Evolutionary conservation across 805 yeast genomes (phyloP).

Genomic region (Zygotorulaspora danielsina): DNA sequence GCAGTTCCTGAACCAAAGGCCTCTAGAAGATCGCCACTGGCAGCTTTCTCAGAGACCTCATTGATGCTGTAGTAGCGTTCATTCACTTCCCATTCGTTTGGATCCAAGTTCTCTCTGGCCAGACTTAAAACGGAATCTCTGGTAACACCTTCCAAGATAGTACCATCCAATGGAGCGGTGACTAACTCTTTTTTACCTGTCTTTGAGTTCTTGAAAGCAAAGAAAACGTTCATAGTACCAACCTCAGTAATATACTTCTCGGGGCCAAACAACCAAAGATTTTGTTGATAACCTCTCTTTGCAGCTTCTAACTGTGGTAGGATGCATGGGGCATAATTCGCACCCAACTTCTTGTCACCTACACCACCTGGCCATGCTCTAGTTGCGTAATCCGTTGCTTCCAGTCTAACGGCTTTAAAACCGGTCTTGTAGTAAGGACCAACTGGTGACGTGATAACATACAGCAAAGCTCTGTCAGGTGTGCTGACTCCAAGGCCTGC

Average conservation of each 20-base stretch:
- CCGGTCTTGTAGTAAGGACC: conserved; percentile 96
- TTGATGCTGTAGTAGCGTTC: conserved; percentile 81
- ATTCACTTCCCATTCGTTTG: conserved; percentile 72
- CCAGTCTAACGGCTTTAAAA: conserved; percentile 89
- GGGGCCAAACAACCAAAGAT: conserved; percentile 93
- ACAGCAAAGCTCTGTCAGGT: conserved; percentile 78
- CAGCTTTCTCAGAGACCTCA: conserved; percentile 76
- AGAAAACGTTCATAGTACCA: conserved; percentile 95
- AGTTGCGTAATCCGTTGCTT: conserved; percentile 92
- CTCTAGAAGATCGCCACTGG: conserved; percentile 80
- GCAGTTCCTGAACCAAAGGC: conserved; percentile 98
- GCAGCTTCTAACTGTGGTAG: conserved; percentile 90
- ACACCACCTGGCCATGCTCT: conserved; percentile 99
- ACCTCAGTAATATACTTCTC: conserved; percentile 88
- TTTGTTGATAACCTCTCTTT: conserved; percentile 87
- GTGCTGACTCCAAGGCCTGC: conserved; percentile 81
- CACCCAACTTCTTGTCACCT: conserved; percentile 95
- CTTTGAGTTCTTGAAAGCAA: conserved; percentile 68
- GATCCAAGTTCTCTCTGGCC: conserved; percentile 69
- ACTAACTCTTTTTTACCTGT: conserved; percentile 86
- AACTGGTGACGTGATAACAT: conserved; percentile 89
- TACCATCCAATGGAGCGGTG: conserved; percentile 96
- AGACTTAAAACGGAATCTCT: conserved; percentile 80
- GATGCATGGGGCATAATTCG: conserved; percentile 95
- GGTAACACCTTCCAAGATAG: conserved; percentile 94